A percentile compares a stretch with the other conserved stretches of the same genome.
Evolutionary conservation across 2,329 filamentous ascomycete species (phyloP).

Genomic region (Fusarium proliferatum): DNA sequence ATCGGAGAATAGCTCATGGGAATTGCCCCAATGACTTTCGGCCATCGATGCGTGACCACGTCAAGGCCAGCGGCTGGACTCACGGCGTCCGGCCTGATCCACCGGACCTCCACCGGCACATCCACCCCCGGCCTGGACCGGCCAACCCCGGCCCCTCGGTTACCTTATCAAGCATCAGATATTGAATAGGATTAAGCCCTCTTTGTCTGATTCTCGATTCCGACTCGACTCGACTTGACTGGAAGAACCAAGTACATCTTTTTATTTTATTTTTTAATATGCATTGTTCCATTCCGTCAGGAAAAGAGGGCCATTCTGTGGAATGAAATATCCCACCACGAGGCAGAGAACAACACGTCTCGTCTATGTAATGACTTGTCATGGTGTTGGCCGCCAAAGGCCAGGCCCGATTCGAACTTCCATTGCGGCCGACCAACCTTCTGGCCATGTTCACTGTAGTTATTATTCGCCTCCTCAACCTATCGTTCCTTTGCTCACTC

Average conservation of each 20-base stretch:
- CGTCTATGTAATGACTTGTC: constrained; percentile 4
- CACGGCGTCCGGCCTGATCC: constrained; percentile 38
- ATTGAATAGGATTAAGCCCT: constrained; percentile 17
- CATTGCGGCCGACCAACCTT: constrained; percentile 8
- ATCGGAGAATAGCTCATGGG: constrained; percentile 37
- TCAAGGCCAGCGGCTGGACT: constrained; percentile 41
- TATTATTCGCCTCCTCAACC: neutral
- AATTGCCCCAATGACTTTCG: constrained; percentile 35
- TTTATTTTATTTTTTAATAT: neutral
- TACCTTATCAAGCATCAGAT: constrained; percentile 23
- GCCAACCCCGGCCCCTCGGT: constrained; percentile 28
- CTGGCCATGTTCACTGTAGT: neutral
- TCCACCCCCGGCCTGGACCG: constrained; percentile 36
- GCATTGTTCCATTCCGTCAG: neutral
- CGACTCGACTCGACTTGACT: neutral
- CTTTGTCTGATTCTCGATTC: neutral
- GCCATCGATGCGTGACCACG: constrained; percentile 44
- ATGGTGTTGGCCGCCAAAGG: constrained; percentile 7
- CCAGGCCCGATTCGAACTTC: constrained; percentile 6
- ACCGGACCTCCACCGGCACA: constrained; percentile 34
- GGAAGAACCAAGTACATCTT: neutral
- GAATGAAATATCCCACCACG: constrained; percentile 5
- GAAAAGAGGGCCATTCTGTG: neutral
- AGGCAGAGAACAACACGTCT: constrained; percentile 5
- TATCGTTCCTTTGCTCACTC: neutral